Evolutionary conservation across 352 stramenopile species (phyloP).

Genomic region (Blastocystis sp.): DNA sequence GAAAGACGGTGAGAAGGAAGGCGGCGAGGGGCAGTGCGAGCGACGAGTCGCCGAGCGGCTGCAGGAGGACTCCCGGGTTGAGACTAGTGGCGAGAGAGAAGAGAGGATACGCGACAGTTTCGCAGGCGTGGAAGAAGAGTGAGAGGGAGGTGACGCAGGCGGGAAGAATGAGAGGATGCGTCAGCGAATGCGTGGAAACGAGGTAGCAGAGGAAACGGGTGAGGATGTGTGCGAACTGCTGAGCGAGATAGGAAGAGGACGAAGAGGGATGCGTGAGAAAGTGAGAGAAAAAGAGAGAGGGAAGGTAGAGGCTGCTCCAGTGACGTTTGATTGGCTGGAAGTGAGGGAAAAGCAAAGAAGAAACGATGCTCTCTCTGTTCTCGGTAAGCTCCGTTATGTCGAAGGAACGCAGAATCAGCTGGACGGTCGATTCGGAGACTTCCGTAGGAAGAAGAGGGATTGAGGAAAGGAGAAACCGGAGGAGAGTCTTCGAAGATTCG

Average conservation of each 20-base stretch:
- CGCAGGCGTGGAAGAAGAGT: not conserved
- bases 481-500: not conserved
- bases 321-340: not conserved
- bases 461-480: not conserved
- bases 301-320: slow-evolving; percentile 26
- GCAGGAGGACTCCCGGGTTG: not conserved
- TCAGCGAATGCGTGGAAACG: not conserved
- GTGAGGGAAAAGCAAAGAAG: not conserved
- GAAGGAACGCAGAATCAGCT: not conserved
- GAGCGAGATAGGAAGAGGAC: not conserved
- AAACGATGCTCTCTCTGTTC: slow-evolving; percentile 1
- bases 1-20: not conserved
- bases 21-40: not conserved
- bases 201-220: not conserved
- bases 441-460: not conserved
- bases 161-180: not conserved
- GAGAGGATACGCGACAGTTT: not conserved
- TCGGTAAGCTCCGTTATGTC: slow-evolving; percentile 30
- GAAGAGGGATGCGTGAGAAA: not conserved
- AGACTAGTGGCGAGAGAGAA: not conserved
- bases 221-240: slow-evolving; percentile 23
- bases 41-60: not conserved
- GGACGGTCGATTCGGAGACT: not conserved
- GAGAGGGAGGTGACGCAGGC: not conserved
- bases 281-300: not conserved